Evolutionary conservation across 1,284 basidiomycete species (phyloP).

Genomic region (Trametes versicolor): DNA sequence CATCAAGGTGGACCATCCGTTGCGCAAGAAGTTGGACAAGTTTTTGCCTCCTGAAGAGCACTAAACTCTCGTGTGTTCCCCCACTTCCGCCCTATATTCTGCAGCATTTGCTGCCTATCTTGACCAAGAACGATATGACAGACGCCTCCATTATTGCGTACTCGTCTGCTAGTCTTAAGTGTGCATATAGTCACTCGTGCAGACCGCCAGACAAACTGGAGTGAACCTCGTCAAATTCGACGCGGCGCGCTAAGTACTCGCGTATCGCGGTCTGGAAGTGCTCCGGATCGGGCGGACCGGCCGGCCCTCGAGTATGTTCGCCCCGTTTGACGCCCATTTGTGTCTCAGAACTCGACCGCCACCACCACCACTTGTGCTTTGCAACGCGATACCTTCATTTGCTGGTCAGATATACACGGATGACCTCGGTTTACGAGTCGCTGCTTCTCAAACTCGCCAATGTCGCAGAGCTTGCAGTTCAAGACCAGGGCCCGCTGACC

Average conservation of each 20-base stretch:
- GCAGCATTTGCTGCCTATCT: background rate
- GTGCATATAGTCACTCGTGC: background rate
- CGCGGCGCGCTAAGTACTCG: background rate
- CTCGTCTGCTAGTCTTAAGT: background rate
- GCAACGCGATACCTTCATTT: background rate
- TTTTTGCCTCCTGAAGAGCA: conserved; percentile 42
- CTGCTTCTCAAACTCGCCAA: conserved; percentile 62
- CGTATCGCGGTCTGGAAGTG: too few relatives aligned
- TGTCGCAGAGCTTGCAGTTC: conserved; percentile 64
- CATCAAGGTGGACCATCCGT: conserved; percentile 66
- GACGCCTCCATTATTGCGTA: background rate
- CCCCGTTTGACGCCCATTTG: background rate
- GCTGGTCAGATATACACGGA: background rate
- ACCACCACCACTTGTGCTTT: background rate
- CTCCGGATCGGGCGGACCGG: background rate
- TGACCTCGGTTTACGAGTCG: conserved; percentile 47
- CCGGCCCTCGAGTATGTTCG: background rate
- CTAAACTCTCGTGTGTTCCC: conserved; percentile 2
- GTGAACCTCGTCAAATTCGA: too few relatives aligned
- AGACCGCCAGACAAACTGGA: too few relatives aligned
- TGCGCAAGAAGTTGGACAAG: conserved; percentile 73
- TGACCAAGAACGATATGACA: background rate
- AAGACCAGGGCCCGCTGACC: conserved; percentile 58
- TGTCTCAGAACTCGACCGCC: background rate
- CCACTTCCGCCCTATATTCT: background rate